These are phyloP conservation scores for Porodaedalea pini DNA, from an alignment of 1,284 basidiomycete genomes.

Conservation along the genomic window DNA sequence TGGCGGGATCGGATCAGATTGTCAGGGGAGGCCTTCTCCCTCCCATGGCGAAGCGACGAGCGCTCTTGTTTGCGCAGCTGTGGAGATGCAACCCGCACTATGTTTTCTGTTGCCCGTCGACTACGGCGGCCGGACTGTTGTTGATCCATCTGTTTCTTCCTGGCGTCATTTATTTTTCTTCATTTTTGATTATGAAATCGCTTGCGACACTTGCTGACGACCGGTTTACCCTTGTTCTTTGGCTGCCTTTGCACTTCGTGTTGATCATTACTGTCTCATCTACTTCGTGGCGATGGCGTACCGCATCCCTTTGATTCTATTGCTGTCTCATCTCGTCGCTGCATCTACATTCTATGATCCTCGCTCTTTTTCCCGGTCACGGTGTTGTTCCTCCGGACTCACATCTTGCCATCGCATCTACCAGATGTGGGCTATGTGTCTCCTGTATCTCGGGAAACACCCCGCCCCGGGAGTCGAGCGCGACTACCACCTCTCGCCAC, in stretches of 20 bases:
- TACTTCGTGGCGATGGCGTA: no score
- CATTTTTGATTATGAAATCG: not conserved
- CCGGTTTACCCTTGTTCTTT: no score
- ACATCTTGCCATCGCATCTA: not conserved
- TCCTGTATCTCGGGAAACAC: slow-evolving; percentile 92
- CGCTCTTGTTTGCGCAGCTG: not conserved
- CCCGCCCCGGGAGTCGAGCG: slow-evolving; percentile 90
- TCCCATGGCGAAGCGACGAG: not conserved
- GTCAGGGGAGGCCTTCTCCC: not conserved
- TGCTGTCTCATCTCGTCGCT: no score
- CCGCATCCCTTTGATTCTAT: no score
- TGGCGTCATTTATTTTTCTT: not conserved
- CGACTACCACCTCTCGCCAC: slow-evolving; percentile 94
- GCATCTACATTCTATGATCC: not conserved
- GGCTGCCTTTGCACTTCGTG: no score
- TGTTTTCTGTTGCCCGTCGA: not conserved
- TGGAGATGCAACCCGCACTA: not conserved
- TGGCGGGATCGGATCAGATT: not conserved
- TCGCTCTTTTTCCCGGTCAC: not conserved
- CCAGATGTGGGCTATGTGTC: slow-evolving; percentile 98
- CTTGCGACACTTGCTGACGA: not conserved
- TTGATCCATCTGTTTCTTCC: not conserved
- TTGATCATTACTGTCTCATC: no score
- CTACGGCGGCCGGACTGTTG: not conserved
- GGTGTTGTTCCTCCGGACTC: not conserved